Percentiles rank a stretch among this genome's conserved stretches.
phyloP scores from a whole-genome alignment of 208 protist species.

The Herpetomonas samuelpessoai region DNA sequence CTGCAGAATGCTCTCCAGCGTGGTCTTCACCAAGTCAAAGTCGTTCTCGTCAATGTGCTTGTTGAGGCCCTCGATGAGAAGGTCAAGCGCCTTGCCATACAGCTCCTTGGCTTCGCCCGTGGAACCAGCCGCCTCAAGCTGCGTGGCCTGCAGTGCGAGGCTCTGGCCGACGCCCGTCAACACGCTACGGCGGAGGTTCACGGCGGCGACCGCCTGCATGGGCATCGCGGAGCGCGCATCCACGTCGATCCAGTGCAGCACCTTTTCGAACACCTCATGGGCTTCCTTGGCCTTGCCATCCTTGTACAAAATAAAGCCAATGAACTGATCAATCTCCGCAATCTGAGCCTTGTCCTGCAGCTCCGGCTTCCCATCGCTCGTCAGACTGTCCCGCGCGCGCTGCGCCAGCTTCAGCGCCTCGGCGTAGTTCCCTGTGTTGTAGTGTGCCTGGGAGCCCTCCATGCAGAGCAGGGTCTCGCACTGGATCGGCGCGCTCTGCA shows the following conservation, averaged over 20 bases:
- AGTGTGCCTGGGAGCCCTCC: constrained; percentile 85
- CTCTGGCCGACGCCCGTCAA: constrained; percentile 71
- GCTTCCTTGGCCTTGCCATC: constrained; percentile 46
- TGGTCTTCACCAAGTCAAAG: constrained; percentile 68
- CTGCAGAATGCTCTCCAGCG: constrained; percentile 54
- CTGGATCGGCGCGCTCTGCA: constrained; percentile 74
- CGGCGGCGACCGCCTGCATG: constrained; percentile 84
- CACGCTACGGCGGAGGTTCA: constrained; percentile 79
- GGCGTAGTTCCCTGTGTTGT: constrained; percentile 57
- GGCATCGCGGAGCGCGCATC: constrained; percentile 79
- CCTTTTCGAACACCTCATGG: constrained; percentile 52
- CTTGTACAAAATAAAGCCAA: constrained; percentile 60
- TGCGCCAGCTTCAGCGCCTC: constrained; percentile 43
- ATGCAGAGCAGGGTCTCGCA: constrained; percentile 81
- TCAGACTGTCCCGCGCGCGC: constrained; percentile 43
- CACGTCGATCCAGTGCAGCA: constrained; percentile 84
- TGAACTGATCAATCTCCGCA: constrained; percentile 73
- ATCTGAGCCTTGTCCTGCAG: constrained; percentile 72
- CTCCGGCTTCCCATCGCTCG: constrained; percentile 30
- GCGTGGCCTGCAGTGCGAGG: constrained; percentile 31
- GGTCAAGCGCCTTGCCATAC: constrained; percentile 81
- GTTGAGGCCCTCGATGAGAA: constrained; percentile 80
- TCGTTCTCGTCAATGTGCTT: constrained; percentile 87
- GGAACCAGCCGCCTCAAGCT: constrained; percentile 25
- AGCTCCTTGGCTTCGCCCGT: constrained; percentile 44